Percentiles rank a stretch among this genome's conserved stretches.
phyloP scores from a whole-genome alignment of 176 grass and related monocot genomes.

The Musa troglodytarum region DNA sequence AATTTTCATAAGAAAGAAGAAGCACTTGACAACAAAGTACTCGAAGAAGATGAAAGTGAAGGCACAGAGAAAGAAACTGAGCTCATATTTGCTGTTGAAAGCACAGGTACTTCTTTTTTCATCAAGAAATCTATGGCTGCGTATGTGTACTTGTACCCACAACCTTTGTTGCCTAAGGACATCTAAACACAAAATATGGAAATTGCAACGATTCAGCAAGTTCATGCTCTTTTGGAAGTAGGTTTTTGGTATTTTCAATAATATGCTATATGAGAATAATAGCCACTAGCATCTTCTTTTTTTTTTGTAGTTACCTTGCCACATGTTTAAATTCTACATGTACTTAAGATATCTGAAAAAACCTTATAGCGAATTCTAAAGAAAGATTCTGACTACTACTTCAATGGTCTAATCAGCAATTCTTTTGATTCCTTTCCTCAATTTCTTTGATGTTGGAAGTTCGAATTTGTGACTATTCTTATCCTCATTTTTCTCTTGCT shows the following conservation, averaged over 20 bases:
- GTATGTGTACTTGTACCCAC: background rate
- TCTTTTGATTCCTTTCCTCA: background rate
- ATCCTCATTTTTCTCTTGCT: background rate
- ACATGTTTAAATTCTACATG: too few relatives aligned
- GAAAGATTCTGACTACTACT: too few relatives aligned
- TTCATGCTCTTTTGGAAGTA: background rate
- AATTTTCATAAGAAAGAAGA: constrained; percentile 9
- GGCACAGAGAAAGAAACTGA: constrained; percentile 3
- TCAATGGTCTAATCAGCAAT: too few relatives aligned
- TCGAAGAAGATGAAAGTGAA: constrained; percentile 4
- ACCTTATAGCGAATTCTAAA: too few relatives aligned
- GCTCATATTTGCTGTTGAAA: constrained; percentile 5
- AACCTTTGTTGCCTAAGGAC: background rate
- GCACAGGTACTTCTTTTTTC: background rate
- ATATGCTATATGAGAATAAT: background rate
- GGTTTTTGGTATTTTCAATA: background rate
- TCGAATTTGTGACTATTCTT: background rate
- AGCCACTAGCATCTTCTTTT: too few relatives aligned
- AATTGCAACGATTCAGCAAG: background rate
- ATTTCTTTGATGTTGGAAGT: background rate
- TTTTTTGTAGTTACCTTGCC: too few relatives aligned
- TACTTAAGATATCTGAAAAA: too few relatives aligned
- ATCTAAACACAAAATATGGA: background rate
- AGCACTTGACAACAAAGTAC: background rate
- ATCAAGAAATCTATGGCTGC: background rate